Conservation (phyloP, 1,284 basidiomycete species). For the Tilletiopsis washingtonensis region DNA sequence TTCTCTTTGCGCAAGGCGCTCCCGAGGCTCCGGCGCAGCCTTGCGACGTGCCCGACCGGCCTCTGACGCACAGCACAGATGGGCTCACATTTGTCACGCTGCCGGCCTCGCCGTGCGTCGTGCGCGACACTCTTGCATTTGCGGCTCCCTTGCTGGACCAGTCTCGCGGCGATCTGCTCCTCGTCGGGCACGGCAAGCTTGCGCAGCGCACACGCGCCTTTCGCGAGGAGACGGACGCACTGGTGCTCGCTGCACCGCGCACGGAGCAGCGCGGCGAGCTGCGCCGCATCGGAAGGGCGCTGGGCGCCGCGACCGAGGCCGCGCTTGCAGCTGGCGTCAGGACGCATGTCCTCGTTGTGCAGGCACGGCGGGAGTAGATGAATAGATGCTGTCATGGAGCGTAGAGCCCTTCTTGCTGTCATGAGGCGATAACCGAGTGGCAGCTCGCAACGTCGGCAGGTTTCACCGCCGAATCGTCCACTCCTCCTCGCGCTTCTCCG, state of each 20-base stretch:
- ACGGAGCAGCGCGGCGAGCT: constrained; percentile 8
- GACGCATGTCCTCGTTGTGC: constrained; percentile 2
- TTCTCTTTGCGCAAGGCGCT: too few species aligned
- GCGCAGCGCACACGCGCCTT: constrained; percentile 18
- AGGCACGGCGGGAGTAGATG: too few species aligned
- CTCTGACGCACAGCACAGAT: background rate
- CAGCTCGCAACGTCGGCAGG: too few species aligned
- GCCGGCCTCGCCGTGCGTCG: background rate
- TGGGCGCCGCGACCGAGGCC: constrained; percentile 18
- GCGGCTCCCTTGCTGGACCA: constrained; percentile 6
- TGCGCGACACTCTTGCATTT: background rate
- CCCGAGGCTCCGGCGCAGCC: background rate
- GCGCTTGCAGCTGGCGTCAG: constrained; percentile 7
- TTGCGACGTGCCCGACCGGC: background rate
- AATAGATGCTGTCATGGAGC: too few species aligned
- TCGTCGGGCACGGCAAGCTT: constrained; percentile 24
- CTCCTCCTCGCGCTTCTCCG: too few species aligned
- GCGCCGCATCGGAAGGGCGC: constrained; percentile 11
- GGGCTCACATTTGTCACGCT: constrained; percentile 14
- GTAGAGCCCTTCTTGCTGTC: too few species aligned
- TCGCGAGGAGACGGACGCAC: constrained; percentile 12
- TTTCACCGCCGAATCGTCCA: too few species aligned
- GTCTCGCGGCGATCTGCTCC: constrained; percentile 14
- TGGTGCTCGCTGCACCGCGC: constrained; percentile 5
- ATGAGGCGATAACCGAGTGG: too few species aligned